Evolutionary conservation across 805 yeast genomes (phyloP), one percentile per base, ranked within the genome.

Genomic region (Vanderwaltozyma tropicalis): DNA sequence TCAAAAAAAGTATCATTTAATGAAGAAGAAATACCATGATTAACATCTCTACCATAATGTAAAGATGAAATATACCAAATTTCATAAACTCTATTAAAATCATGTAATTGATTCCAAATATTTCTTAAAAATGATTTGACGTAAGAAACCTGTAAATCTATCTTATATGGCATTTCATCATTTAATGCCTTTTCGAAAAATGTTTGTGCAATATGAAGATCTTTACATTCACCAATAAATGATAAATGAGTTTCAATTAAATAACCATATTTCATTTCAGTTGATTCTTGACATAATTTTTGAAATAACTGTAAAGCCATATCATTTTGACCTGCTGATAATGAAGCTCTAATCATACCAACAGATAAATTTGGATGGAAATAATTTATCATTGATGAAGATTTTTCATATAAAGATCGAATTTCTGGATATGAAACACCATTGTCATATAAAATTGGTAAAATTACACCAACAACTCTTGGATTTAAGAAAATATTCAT

Each of bases 181-280:
- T 68, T 63, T 32, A 80, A 66, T 2, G 83, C 87, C 55, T 78
- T 80, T 46, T 74, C 75, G 53, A 78, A 81, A 51, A 82, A 83
- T 30, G 73, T 71, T 49, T 72, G 71, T 5, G 94, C 82, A 35
- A 83, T 74, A 21, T 63, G 63, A 35, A 79, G 65, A 52, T 83
- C 85, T 52, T 72, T 72, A 56, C 83, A 78, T 43, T 71, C 73
- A 26, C 89, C 88, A 53, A 83, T 78, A 49, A 83, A 82, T 7
- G 77, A 66, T 41, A 80, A 65, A 62, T 83, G 94, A 31, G 82
- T 78, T 57, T 79, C 81, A 21, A 78, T 68, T 55, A 80, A 62
- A 20, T 78, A 69, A 36, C 74, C 42, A 27, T 41, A 43, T 25
- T 41, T 43, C 38, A 25, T 31, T 17, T 40, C 33, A 24, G 38